These are phyloP conservation scores for Eucalyptus cloeziana DNA, from an alignment of 345 rosid species.

Conservation along the genomic window DNA sequence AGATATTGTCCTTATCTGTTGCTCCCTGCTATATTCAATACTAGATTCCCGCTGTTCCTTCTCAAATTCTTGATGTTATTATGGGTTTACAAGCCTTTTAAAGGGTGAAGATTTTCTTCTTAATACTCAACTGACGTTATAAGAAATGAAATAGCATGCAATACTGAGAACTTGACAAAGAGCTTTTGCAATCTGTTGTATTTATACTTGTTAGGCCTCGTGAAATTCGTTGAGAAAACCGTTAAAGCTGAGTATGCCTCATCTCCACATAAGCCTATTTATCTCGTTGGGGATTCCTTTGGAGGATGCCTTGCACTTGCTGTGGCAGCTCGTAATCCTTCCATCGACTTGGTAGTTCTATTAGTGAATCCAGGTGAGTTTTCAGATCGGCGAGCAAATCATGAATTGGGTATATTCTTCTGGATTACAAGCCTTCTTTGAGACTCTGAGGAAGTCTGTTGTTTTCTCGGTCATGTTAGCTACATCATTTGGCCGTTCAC, in stretches of 20 bases:
- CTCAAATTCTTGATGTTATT: not conserved
- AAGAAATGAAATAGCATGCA: not conserved
- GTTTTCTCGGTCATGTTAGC: conserved; percentile 7
- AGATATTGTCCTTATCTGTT: no score
- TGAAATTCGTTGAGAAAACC: conserved; percentile 53
- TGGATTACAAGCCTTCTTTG: not conserved
- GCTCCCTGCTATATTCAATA: no score
- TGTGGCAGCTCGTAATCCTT: conserved; percentile 71
- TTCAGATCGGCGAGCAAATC: not conserved
- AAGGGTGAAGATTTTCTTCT: not conserved
- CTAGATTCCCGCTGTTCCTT: not conserved
- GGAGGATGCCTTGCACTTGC: conserved; percentile 91
- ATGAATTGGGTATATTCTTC: not conserved
- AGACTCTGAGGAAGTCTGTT: not conserved
- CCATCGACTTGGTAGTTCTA: conserved; percentile 50
- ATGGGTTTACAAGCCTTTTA: not conserved
- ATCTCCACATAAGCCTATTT: conserved; percentile 58
- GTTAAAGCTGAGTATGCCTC: conserved; percentile 37
- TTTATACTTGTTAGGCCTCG: conserved; percentile 22
- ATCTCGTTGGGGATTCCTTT: conserved; percentile 78
- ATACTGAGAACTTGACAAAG: not conserved
- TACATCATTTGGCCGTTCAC: conserved; percentile 34
- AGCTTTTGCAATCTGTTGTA: not conserved
- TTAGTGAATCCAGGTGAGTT: conserved; percentile 72
- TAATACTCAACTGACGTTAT: no score